Evolutionary conservation across 2,329 filamentous ascomycete species (phyloP).

Genomic region (Fusarium sp.): DNA sequence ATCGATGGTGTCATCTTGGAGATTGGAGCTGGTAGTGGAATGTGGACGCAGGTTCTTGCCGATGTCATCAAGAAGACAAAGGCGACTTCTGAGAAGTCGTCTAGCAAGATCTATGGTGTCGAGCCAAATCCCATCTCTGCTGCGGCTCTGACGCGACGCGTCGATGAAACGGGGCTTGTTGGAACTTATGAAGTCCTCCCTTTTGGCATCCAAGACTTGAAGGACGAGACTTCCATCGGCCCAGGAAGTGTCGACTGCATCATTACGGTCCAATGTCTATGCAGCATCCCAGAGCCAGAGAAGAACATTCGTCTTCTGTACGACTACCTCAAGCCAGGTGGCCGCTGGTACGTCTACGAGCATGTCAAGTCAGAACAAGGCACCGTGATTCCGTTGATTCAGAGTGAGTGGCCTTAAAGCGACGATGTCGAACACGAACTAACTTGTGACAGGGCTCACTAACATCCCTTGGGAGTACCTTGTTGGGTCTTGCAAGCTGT

Average conservation of each 20-base stretch:
- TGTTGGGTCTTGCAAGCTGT: neutral
- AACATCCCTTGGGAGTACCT: neutral
- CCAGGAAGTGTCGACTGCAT: slow-evolving; percentile 1
- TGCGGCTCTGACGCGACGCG: neutral
- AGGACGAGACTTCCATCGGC: neutral
- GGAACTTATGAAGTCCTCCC: neutral
- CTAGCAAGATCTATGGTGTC: neutral
- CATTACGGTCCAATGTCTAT: neutral
- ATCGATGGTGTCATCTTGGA: neutral
- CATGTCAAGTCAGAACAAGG: neutral
- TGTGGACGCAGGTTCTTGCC: neutral
- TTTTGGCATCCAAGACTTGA: neutral
- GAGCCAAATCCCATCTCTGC: slow-evolving; percentile 3
- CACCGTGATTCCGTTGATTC: neutral
- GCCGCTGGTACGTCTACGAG: slow-evolving; percentile 5
- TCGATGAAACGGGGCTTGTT: neutral
- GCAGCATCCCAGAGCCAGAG: slow-evolving; percentile 1
- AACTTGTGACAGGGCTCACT: neutral
- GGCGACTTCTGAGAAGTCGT: neutral
- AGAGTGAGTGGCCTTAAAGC: neutral
- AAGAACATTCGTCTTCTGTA: slow-evolving; percentile 4
- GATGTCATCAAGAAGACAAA: neutral
- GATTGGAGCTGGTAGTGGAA: slow-evolving; percentile 3
- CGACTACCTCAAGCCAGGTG: neutral
- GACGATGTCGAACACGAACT: accelerated